These are phyloP conservation scores for Talaromyces sp. DNA, from an alignment of 2,329 filamentous ascomycete species.

Conservation along the genomic window DNA sequence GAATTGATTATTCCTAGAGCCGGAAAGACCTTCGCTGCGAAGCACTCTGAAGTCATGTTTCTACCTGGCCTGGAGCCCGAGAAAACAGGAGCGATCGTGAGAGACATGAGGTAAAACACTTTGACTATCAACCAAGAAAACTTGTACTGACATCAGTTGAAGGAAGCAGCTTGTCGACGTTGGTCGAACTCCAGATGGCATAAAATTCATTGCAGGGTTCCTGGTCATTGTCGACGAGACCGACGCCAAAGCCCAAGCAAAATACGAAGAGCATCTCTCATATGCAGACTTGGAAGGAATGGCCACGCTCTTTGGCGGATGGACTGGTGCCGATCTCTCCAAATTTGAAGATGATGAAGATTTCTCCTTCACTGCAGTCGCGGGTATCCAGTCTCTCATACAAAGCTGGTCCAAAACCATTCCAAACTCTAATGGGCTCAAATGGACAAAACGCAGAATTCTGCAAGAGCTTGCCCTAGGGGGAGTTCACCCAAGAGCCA, in stretches of 20 bases:
- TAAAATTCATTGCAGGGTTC: slow-evolving; percentile 42
- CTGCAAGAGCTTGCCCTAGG: slow-evolving; percentile 29
- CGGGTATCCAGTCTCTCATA: slow-evolving; percentile 41
- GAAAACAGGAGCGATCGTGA: slow-evolving; percentile 36
- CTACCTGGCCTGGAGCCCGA: slow-evolving; percentile 40
- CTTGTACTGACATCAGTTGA: neutral
- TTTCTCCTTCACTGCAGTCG: slow-evolving; percentile 37
- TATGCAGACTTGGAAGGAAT: slow-evolving; percentile 42
- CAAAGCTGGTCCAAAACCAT: slow-evolving; percentile 40
- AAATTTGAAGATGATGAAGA: slow-evolving; percentile 40
- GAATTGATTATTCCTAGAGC: slow-evolving; percentile 15
- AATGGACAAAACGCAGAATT: slow-evolving; percentile 33
- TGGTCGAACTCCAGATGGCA: slow-evolving; percentile 33
- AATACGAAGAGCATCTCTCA: slow-evolving; percentile 36
- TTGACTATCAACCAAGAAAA: neutral
- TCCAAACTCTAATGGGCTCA: slow-evolving; percentile 33
- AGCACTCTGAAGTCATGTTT: slow-evolving; percentile 43
- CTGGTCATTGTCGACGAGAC: slow-evolving; percentile 41
- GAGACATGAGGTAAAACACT: slow-evolving; percentile 24
- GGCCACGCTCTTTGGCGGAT: slow-evolving; percentile 42
- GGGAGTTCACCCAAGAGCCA: slow-evolving; percentile 29
- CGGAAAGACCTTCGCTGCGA: slow-evolving; percentile 41
- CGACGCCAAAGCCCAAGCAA: slow-evolving; percentile 38
- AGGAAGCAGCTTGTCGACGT: slow-evolving; percentile 31
- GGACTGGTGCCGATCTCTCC: slow-evolving; percentile 42